Conservation (phyloP, 2,329 filamentous ascomycete species). For the Ceratocystis lukuohia region DNA sequence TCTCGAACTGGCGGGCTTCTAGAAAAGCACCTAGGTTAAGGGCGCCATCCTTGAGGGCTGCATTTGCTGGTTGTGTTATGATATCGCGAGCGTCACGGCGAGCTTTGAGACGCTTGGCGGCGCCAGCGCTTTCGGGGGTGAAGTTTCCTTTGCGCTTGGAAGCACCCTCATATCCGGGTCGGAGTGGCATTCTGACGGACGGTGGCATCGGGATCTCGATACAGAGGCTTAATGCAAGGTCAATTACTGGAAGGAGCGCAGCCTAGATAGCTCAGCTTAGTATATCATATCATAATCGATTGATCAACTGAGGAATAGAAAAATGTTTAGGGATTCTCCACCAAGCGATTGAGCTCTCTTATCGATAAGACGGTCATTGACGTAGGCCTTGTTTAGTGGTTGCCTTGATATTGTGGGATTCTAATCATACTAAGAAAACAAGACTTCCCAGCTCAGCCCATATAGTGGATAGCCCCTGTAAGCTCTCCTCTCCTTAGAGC, state of each 20-base stretch:
- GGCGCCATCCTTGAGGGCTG: constrained; percentile 54
- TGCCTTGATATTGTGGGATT: background rate
- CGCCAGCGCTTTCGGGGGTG: constrained; percentile 7
- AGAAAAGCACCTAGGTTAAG: constrained; percentile 78
- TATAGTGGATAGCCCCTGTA: background rate
- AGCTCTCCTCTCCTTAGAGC: background rate
- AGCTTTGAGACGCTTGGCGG: constrained; percentile 32
- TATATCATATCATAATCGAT: background rate
- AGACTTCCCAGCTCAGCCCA: too few species aligned
- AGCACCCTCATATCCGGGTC: constrained; percentile 10
- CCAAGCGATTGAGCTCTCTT: constrained; percentile 10
- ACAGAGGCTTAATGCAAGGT: background rate
- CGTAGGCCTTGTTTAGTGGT: background rate
- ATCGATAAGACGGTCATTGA: constrained; percentile 12
- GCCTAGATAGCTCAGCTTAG: background rate
- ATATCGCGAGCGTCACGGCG: constrained; percentile 37
- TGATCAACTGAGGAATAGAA: background rate
- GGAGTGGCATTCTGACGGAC: constrained; percentile 16
- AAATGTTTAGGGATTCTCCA: constrained; percentile 9
- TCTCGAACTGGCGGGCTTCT: constrained; percentile 76
- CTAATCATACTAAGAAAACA: background rate
- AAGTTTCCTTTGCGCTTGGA: constrained; percentile 13
- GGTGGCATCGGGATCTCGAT: background rate
- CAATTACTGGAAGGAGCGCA: background rate
- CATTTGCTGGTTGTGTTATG: constrained; percentile 37